Base-by-base conservation (phyloP, 306 rosid species). In the Psophocarpus tetragonolobus region DNA sequence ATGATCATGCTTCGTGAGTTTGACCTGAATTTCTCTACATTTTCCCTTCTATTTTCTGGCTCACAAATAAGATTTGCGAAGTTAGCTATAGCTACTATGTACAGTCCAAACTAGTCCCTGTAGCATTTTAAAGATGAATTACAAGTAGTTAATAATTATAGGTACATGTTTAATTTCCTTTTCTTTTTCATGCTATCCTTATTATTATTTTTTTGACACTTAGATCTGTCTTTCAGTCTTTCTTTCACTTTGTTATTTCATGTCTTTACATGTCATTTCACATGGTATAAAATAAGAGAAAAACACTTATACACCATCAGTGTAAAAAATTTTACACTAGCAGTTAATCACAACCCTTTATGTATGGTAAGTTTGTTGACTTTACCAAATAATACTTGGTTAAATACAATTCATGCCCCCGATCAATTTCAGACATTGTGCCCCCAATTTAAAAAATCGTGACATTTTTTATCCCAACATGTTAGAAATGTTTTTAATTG, bases 1-100 rank as follows among this genome's bases (percentile, higher is more conserved):
- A 96, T 63, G 99, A 96, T 70, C 99, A 92, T 80, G 96, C 94
- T 81, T 91, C 99, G 98, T 92, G 68, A 87, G 99, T 89, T 80
- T 51, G 35, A 29, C 58, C 45, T 32, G 21, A 77, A 38, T 47
- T 53, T 68, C 29, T 1, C 24, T 38, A 51, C 20, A 47, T 10
- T 26, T 45, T 26, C 29, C 33, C 50, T 33, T 81, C 15, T 21
- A 4, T 41, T 4, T n/a, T n/a, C n/a, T n/a, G n/a, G 20, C 26
- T n/a, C 45, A 42, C 50, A 20, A 70, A 50, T 78, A 48, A 10
- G 6, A 26, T 39, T 17, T 32, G 17, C 39, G 29, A 29, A 58
- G 20, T 77, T 74, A 21, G 80, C n/a, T n/a, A n/a, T 74, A 17
- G 83, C 9, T 26, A 77, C 54, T 78, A 5, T 21, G 33, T 50